phyloP scores from a whole-genome alignment of 805 yeast genomes.

The Saccharomyces eubayanus region DNA sequence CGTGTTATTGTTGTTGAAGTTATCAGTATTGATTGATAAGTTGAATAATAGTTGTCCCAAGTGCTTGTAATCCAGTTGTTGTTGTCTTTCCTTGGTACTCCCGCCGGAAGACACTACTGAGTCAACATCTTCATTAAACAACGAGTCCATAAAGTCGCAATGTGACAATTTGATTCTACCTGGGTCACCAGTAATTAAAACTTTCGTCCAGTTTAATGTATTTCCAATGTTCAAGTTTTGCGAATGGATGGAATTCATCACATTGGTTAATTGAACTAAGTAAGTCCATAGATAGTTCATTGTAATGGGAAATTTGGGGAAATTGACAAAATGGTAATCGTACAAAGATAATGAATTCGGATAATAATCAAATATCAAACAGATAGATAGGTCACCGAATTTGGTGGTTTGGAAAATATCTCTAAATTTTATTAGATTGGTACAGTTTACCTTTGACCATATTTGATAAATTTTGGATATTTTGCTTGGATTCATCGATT shows the following conservation, averaged over 20 bases:
- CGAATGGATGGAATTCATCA: conserved; percentile 57
- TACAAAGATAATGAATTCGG: conserved; percentile 66
- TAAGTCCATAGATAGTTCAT: conserved; percentile 70
- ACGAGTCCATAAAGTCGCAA: conserved; percentile 54
- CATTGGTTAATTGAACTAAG: conserved; percentile 64
- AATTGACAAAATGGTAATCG: conserved; percentile 52
- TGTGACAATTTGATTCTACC: conserved; percentile 65
- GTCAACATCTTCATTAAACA: conserved; percentile 30
- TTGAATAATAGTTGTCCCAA: conserved; percentile 45
- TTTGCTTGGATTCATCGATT: conserved; percentile 47
- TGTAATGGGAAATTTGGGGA: conserved; percentile 34
- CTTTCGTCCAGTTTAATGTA: conserved; percentile 53
- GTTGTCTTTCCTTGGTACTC: conserved; percentile 26
- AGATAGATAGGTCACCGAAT: conserved; percentile 71
- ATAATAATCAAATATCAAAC: conserved; percentile 75
- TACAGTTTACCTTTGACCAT: conserved; percentile 48
- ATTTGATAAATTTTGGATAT: conserved; percentile 47
- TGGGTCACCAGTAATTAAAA: conserved; percentile 59
- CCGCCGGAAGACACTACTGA: conserved; percentile 3
- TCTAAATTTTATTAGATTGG: conserved; percentile 56
- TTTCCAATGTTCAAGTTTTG: conserved; percentile 49
- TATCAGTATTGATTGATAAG: conserved; percentile 21
- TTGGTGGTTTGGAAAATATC: conserved; percentile 85
- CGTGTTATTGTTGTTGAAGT: conserved; percentile 2
- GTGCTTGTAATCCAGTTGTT: conserved; percentile 46